Base-by-base conservation (phyloP, 2,329 filamentous ascomycete genomes). In the Fusarium burgessii region DNA sequence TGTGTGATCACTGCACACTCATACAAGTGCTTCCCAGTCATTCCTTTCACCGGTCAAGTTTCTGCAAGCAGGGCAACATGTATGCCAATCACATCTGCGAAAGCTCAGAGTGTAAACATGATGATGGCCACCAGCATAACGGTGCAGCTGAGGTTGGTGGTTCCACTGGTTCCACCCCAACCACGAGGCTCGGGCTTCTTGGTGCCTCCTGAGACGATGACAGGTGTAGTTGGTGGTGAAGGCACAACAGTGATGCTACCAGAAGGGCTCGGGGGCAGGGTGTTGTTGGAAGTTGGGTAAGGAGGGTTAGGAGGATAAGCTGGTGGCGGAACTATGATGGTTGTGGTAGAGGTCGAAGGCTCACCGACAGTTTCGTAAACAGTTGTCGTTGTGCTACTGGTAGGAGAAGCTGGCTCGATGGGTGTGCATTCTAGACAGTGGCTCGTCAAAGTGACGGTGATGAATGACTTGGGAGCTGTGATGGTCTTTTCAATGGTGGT, bases 41-140 rank as follows among this genome's bases (percentile, higher is more conserved):
- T 36, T 23, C 20, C 35, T 20, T 50, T 46, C 61, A 47, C 36
- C 50, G 33, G 32, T 20, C 47, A 33, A 33, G 36, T 42, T 42
- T 40, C 43, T 47, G 27, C 33, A 27, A 56, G 29, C 49, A 32
- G 20, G 57, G 15, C 33, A 23, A n/a, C 40, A 33, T n/a, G 46
- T 41, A n/a, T 20, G 58, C 41, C 12, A n/a, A n/a, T 38, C 20
- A 33, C 33, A 3, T 13, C 32, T 35, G 50, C 15, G 14, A 20
- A 29, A 18, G 27, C 50, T 76, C 77, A 84, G 58, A 82, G 65
- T 47, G 78, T 62, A 41, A 80, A 77, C 75, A 80, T 77, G 52
- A 81, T 68, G 47, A 73, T 73, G 15, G 78, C 78, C 40, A 81
- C 62, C 56, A 83, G 70, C 78, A 84, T 78, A 68, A 83, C 71